Evolutionary conservation across 345 rosid genomes (phyloP).

Genomic region (Populus deltoides): DNA sequence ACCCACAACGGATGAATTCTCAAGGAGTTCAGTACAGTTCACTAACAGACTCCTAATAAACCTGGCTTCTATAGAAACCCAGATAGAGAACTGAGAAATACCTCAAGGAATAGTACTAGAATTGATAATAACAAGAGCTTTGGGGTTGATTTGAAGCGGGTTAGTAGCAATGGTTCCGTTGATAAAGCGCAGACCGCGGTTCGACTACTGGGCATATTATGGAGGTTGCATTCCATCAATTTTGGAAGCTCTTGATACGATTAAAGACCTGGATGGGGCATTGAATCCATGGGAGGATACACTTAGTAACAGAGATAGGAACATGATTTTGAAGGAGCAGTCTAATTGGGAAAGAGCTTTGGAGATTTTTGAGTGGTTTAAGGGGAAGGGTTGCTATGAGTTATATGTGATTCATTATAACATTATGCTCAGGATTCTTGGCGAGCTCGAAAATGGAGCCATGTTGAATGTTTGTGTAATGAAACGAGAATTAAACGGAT

Average conservation of each 20-base stretch:
- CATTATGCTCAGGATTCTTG: conserved; percentile 68
- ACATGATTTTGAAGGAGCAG: conserved; percentile 86
- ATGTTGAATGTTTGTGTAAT: conserved; percentile 55
- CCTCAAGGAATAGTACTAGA: conserved; percentile 13
- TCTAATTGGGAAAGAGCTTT: conserved; percentile 72
- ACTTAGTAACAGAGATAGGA: conserved; percentile 70
- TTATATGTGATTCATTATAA: conserved; percentile 87
- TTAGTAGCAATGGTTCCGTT: conserved; percentile 6
- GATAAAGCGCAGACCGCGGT: conserved; percentile 53
- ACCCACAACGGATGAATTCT: conserved; percentile 28
- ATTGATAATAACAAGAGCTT: conserved; percentile 19
- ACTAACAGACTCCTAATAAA: conserved; percentile 19
- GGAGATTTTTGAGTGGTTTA: conserved; percentile 89
- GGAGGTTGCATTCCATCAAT: conserved; percentile 76
- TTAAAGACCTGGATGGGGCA: conserved; percentile 64
- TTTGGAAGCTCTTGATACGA: conserved; percentile 54
- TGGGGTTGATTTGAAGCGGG: not conserved
- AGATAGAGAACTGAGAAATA: conserved; percentile 18
- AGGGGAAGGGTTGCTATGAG: conserved; percentile 60
- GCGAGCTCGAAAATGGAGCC: conserved; percentile 60
- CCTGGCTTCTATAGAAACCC: conserved; percentile 35
- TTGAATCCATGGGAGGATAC: conserved; percentile 77
- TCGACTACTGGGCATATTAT: conserved; percentile 67
- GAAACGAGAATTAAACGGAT: conserved; percentile 57
- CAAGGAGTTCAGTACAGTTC: conserved; percentile 25